Evolutionary conservation across 331 rosid genomes (phyloP), one percentile per base, ranked within the genome.

Genomic region (Erythrophleum ivorense): DNA sequence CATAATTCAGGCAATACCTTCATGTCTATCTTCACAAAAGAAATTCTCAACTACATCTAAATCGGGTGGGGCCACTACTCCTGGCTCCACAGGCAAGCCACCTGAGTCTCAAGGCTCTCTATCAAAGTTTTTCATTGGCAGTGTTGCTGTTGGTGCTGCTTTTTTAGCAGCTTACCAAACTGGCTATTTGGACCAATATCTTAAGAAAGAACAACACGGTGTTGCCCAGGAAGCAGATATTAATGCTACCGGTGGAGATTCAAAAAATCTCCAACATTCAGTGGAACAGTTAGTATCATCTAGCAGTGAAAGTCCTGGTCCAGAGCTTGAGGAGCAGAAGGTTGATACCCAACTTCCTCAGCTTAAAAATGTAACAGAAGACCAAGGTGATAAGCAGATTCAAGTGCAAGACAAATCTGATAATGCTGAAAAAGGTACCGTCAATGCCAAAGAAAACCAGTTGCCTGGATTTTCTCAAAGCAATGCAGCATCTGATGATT

Each of bases 91-190:
- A 1, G 86, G 86, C 54, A 85, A 81, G 75, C 88, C 90, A 13
- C 87, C 95, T 6, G 83, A 86, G 65, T 80, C 92, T 29, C 80
- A 81, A 53, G 84, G 83, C 72, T 82, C 91, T 49, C 36, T 46
- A 21, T 59, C 91, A 24, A 92, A 88, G 83, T 55, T 89, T 84
- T 58, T 90, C 29, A 10, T 95, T 76, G 97, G 98, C 82, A 65
- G 92, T 81, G 90, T 85, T 64, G 91, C 86, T 83, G 36, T 91
- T 66, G 91, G 97, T 49, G 92, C 91, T 80, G 92, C 93, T 53
- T 83, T 91, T 85, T 60, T 88, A 40, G 90, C 88, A 40, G 92
- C 94, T 68, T 93, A 91, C 84, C 91, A 88, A 75, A 78, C 90
- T 46, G 98, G 99, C 68, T 89, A 79, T 85, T 74, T 93, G 53